A percentile compares a stretch with the other conserved stretches of the same genome.
Conservation (phyloP, 139 green algal species). For the Chlorella sp. region DNA sequence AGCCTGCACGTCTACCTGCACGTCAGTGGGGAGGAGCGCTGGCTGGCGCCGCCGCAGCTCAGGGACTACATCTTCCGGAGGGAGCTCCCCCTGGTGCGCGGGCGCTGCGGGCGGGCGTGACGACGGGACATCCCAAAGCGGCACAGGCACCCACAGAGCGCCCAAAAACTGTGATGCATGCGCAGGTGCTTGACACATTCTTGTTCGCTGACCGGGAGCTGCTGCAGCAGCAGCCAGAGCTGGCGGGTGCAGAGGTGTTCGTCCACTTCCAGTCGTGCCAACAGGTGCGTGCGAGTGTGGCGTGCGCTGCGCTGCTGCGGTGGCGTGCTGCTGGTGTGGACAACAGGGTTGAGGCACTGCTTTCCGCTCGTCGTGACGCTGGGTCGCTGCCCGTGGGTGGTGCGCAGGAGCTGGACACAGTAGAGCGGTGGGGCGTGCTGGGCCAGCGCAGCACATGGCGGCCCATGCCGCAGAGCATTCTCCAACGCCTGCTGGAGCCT, state of each 20-base stretch:
- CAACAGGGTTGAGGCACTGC: no score
- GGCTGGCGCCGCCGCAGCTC: constrained; percentile 75
- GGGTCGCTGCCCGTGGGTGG: not conserved
- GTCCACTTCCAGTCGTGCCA: constrained; percentile 68
- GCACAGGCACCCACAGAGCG: no score
- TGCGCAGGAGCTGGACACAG: constrained; percentile 43
- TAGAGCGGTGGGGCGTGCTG: constrained; percentile 64
- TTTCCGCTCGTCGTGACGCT: not conserved
- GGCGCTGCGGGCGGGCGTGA: no score
- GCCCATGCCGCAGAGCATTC: constrained; percentile 34
- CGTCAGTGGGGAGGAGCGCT: constrained; percentile 77
- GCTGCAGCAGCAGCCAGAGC: constrained; percentile 32
- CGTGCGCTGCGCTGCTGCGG: no score
- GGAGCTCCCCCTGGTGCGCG: constrained; percentile 78
- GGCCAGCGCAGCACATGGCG: constrained; percentile 52
- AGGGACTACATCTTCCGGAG: constrained; percentile 85
- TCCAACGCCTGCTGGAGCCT: constrained; percentile 34
- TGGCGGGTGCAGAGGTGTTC: constrained; percentile 52
- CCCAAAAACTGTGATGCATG: no score
- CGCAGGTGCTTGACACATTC: constrained; percentile 75
- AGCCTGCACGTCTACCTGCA: constrained; percentile 85
- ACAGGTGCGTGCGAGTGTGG: no score
- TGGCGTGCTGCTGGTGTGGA: no score
- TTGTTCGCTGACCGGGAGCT: constrained; percentile 61
- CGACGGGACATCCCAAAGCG: no score